phyloP scores from a whole-genome alignment of 176 grass and related monocot genomes.

The Ampelocalamus luodianensis region DNA sequence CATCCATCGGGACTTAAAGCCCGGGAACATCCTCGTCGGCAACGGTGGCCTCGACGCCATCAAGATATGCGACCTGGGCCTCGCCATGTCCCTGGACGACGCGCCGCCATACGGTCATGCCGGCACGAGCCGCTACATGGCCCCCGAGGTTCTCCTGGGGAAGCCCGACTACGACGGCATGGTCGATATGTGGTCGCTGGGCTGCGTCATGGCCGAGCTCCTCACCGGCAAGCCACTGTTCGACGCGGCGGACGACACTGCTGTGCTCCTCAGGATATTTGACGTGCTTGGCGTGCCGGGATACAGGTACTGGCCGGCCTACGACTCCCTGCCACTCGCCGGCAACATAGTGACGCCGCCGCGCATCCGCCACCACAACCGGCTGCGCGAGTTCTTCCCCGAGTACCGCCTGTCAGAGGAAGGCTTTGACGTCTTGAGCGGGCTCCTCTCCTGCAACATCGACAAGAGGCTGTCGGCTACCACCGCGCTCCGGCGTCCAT shows the following conservation, averaged over 20 bases:
- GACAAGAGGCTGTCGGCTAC: not conserved
- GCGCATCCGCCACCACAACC: not conserved
- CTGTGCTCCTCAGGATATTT: not conserved
- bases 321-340: not conserved
- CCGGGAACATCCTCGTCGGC: constrained; percentile 44
- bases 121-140: not conserved
- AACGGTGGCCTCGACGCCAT: not conserved
- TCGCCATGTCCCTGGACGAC: not conserved
- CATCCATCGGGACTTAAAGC: constrained; percentile 60
- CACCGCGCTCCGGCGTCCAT: not conserved
- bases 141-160: not conserved
- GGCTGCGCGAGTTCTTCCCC: not conserved
- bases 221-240: not conserved
- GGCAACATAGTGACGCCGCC: not conserved
- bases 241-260: not conserved
- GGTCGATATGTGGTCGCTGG: not conserved
- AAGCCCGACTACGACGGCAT: not conserved
- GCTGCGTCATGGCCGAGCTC: not conserved
- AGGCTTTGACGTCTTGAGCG: not conserved
- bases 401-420: not conserved
- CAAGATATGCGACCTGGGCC: not conserved
- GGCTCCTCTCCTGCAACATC: not conserved
- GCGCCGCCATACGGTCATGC: not conserved
- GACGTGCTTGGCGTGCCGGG: not conserved
- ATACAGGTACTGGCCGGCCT: not conserved